These are phyloP conservation scores for Mucor indicus DNA, from an alignment of 371 early-diverging fungal genomes.

Conservation along the genomic window DNA sequence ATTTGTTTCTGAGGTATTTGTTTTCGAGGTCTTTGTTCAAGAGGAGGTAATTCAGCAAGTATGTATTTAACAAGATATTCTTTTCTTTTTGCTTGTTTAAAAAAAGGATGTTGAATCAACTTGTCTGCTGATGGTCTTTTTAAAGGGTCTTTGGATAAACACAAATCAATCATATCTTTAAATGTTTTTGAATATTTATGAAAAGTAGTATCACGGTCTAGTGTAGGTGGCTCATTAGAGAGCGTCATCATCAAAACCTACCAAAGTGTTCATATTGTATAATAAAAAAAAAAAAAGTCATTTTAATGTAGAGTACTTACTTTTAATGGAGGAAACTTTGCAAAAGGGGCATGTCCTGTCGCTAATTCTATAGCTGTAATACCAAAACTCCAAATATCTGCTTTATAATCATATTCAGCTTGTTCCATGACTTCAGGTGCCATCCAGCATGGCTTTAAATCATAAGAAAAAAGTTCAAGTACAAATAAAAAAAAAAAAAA, in stretches of 20 bases:
- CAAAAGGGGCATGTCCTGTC: conserved; percentile 93
- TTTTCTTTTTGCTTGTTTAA: conserved; percentile 77
- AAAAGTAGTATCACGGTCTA: conserved; percentile 72
- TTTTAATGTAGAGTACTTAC: too few species aligned
- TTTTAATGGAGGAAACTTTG: conserved; percentile 89
- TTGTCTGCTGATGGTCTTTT: conserved; percentile 82
- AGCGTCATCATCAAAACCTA: conserved; percentile 89
- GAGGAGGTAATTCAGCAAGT: conserved; percentile 65
- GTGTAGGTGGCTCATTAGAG: conserved; percentile 84
- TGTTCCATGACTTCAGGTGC: conserved; percentile 82
- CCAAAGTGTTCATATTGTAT: too few species aligned
- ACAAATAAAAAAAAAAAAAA: too few species aligned
- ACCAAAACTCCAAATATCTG: conserved; percentile 94
- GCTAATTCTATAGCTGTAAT: conserved; percentile 89
- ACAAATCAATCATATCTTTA: conserved; percentile 84
- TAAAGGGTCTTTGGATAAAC: conserved; percentile 80
- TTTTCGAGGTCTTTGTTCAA: conserved; percentile 61
- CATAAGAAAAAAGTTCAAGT: too few species aligned
- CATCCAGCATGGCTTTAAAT: conserved; percentile 81
- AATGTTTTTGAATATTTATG: conserved; percentile 76
- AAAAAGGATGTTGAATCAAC: conserved; percentile 75
- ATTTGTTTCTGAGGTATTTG: conserved; percentile 36
- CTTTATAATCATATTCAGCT: conserved; percentile 83
- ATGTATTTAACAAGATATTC: conserved; percentile 60
- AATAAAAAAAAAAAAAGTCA: too few species aligned